These are phyloP conservation scores for Pseudonitzschia multiseries DNA, from an alignment of 108 stramenopile species.

Conservation along the genomic window DNA sequence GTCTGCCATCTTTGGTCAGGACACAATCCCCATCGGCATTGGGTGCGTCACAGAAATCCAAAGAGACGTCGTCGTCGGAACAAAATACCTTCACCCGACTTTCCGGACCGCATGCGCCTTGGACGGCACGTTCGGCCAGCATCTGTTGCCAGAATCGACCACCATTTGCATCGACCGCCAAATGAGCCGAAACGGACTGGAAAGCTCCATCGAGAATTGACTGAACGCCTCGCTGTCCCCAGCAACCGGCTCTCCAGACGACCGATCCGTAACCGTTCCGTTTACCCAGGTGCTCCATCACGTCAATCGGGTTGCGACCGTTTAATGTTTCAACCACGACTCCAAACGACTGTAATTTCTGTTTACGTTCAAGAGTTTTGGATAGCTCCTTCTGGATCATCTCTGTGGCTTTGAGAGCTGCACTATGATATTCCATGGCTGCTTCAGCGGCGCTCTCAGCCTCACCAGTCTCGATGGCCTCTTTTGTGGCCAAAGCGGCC, in stretches of 20 bases:
- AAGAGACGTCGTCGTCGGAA: constrained; percentile 69
- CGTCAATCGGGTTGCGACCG: constrained; percentile 77
- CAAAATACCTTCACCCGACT: constrained; percentile 82
- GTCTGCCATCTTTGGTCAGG: constrained; percentile 72
- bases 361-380: constrained; percentile 59
- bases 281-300: constrained; percentile 82
- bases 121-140: constrained; percentile 83
- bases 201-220: constrained; percentile 83
- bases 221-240: constrained; percentile 73
- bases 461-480: constrained; percentile 81
- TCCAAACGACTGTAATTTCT: constrained; percentile 54
- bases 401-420: constrained; percentile 62
- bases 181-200: constrained; percentile 83
- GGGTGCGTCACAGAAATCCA: constrained; percentile 84
- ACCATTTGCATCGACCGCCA: constrained; percentile 83
- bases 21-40: constrained; percentile 75
- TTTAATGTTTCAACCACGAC: constrained; percentile 70
- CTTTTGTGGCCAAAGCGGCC: constrained; percentile 56
- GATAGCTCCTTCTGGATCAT: constrained; percentile 70
- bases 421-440: constrained; percentile 66
- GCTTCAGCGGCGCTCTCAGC: constrained; percentile 78
- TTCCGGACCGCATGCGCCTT: constrained; percentile 83
- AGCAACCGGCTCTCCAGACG: constrained; percentile 86
- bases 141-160: constrained; percentile 90
- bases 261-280: constrained; percentile 75